These are phyloP conservation scores for Diddensiella caesifluorescens DNA, from an alignment of 805 yeast species.

Conservation along the genomic window DNA sequence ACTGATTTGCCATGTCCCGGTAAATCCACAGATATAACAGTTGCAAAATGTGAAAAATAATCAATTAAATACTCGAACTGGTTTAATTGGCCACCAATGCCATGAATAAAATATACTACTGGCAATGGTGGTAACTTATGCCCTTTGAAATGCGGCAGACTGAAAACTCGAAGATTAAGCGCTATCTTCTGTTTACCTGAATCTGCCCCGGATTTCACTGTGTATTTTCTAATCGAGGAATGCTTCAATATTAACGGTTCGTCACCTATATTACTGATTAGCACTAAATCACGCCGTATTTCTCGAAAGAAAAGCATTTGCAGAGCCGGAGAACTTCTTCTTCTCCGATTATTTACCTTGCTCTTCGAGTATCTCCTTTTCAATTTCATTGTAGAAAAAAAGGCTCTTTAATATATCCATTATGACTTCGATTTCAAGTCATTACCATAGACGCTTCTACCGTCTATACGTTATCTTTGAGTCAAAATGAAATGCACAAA, in stretches of 20 bases:
- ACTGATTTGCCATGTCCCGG: slow-evolving; percentile 74
- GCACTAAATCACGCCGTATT: not conserved
- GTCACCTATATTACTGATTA: slow-evolving; percentile 15
- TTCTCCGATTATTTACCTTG: slow-evolving; percentile 17
- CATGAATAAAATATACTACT: slow-evolving; percentile 67
- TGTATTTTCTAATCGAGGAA: slow-evolving; percentile 3
- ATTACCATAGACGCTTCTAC: too few species aligned
- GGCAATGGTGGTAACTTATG: slow-evolving; percentile 41
- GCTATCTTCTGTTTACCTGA: slow-evolving; percentile 1
- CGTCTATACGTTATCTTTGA: too few species aligned
- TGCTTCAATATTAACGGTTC: slow-evolving; percentile 20
- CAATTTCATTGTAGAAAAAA: slow-evolving; percentile 18
- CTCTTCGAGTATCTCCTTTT: slow-evolving; percentile 13
- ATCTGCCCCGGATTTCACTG: not conserved
- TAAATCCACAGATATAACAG: slow-evolving; percentile 66
- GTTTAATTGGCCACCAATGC: slow-evolving; percentile 83
- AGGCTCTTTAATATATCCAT: slow-evolving; percentile 15
- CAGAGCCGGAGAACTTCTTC: too few species aligned
- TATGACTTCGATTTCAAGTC: not conserved
- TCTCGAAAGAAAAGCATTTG: too few species aligned
- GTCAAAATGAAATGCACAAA: too few species aligned
- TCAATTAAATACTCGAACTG: slow-evolving; percentile 76
- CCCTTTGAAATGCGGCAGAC: slow-evolving; percentile 27
- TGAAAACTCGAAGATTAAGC: slow-evolving; percentile 18
- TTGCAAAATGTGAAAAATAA: slow-evolving; percentile 55